phyloP scores from a whole-genome alignment of 2,329 filamentous ascomycete species.

The Clathrospora elynae region DNA sequence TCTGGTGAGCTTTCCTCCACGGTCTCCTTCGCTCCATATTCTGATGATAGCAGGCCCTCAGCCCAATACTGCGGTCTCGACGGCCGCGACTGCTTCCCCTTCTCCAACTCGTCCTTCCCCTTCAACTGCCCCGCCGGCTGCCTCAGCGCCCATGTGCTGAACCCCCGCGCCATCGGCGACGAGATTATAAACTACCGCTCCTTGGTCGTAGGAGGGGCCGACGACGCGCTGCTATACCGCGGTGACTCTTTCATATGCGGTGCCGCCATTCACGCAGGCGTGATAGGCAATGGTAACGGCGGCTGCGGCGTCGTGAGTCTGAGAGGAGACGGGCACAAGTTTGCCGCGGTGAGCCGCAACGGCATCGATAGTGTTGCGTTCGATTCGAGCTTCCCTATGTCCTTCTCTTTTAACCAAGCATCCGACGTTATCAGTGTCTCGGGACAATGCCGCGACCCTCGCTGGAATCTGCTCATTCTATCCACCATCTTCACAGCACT shows the following conservation, averaged over 20 bases:
- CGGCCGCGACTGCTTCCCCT: slow-evolving; percentile 61
- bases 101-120: slow-evolving; percentile 57
- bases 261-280: slow-evolving; percentile 45
- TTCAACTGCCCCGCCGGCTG: slow-evolving; percentile 64
- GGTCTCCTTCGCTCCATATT: not conserved
- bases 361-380: slow-evolving; percentile 43
- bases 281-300: slow-evolving; percentile 34
- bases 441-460: slow-evolving; percentile 40
- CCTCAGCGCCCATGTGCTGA: slow-evolving; percentile 52
- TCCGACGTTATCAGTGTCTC: slow-evolving; percentile 18
- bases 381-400: slow-evolving; percentile 43
- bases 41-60: slow-evolving; percentile 25
- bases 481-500: slow-evolving; percentile 41
- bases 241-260: slow-evolving; percentile 48
- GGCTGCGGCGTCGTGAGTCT: slow-evolving; percentile 43
- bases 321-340: slow-evolving; percentile 32
- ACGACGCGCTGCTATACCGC: slow-evolving; percentile 33
- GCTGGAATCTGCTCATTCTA: slow-evolving; percentile 42
- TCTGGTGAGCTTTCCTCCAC: slow-evolving; percentile 64
- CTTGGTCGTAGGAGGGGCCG: slow-evolving; percentile 68
- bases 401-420: slow-evolving; percentile 36
- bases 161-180: slow-evolving; percentile 59
- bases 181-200: slow-evolving; percentile 67
- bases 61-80: slow-evolving; percentile 56
- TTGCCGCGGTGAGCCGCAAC: slow-evolving; percentile 29